Evolutionary conservation across 2,329 filamentous ascomycete genomes (phyloP).

Genomic region (Colletotrichum abscissum): DNA sequence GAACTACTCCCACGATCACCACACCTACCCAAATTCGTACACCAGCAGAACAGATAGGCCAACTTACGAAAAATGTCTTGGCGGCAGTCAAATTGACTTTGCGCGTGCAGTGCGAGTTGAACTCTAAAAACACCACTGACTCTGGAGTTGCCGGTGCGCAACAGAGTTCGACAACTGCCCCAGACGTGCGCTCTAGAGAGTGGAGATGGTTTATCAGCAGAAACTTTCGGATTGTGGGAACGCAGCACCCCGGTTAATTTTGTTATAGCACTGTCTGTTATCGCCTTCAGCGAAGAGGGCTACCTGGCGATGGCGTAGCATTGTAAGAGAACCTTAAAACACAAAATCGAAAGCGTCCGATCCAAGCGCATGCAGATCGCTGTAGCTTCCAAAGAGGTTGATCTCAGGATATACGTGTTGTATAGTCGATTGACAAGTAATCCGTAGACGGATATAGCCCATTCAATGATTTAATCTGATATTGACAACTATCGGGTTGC

Average conservation of each 20-base stretch:
- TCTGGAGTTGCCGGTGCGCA: neutral
- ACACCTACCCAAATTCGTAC: neutral
- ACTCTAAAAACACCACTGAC: neutral
- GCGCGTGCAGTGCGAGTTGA: neutral
- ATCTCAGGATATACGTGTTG: neutral
- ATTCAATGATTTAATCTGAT: neutral
- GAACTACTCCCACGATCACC: neutral
- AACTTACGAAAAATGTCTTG: neutral
- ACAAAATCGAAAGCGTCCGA: neutral
- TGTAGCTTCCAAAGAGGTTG: neutral
- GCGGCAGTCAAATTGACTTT: constrained; percentile 4
- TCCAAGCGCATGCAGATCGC: neutral
- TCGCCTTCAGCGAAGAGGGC: neutral
- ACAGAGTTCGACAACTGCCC: neutral
- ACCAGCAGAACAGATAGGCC: neutral
- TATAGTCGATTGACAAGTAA: neutral
- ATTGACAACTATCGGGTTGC: neutral
- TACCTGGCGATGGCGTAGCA: neutral
- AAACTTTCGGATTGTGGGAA: neutral
- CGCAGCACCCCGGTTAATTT: neutral
- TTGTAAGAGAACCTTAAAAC: neutral
- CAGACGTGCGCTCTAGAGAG: neutral
- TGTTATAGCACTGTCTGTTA: neutral
- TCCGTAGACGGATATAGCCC: neutral
- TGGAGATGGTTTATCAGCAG: neutral